Base-by-base conservation (phyloP, 306 rosid genomes). In the Prunus salicina region DNA sequence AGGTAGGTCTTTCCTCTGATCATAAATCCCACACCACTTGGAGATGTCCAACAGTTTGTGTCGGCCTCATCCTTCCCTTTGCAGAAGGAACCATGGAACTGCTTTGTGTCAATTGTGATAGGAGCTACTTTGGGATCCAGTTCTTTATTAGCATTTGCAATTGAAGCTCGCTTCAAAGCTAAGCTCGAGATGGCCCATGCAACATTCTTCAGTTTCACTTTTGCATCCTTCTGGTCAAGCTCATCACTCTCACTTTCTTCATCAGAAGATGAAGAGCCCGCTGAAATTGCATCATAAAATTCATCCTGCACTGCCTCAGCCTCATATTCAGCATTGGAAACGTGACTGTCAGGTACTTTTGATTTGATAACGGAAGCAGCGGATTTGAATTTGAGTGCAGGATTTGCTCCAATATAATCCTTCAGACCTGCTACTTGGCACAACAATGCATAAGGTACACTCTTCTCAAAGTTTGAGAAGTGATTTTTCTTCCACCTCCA, bases 401-500 rank as follows among this genome's bases (percentile, higher is more conserved):
- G 97, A 87, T 90, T 92, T 79, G 99, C 96, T 64, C 85, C 92
- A 45, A 92, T 86, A 72, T 91, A 95, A 88, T 95, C 99, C 86
- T 86, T 95, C 70, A 95, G 77, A 84, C 97, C 96, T 90, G 97
- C 92, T 64, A 95, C 97, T 90, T 95, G 99, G 76, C 89, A 84
- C 81, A 95, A 67, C 77, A 95, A 81, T 60, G 99, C 97, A 71
- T 90, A 89, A 60, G 97, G 91, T 65, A 95, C 82, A 83, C 88
- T 88, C 78, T 83, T 90, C 78, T 92, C 99, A 69, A 95, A 95
- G 78, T 95, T 88, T 28, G 97, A 80, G 81, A 80, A 70, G 18
- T 80, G 88, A 45, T 62, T 83, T 58, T 84, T 90, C 88, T 88
- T 90, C 99, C 97, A 92, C 68, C 81, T 70, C 76, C 73, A 63